phyloP scores from a whole-genome alignment of 148 eudicot genomes.

The Spergularia marina region DNA sequence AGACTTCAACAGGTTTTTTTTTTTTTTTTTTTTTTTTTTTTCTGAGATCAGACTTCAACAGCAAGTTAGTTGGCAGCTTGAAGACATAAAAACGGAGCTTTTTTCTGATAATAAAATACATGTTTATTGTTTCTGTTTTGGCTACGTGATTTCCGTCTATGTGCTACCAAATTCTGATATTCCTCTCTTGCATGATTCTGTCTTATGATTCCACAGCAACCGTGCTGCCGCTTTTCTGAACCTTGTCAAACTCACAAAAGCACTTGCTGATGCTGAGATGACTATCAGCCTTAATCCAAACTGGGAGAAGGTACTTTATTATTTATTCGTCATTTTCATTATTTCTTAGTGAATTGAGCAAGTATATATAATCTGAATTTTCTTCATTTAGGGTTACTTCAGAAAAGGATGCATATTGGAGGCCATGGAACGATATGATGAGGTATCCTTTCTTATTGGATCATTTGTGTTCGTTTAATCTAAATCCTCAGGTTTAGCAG shows the following conservation, averaged over 20 bases:
- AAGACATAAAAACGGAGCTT: background rate
- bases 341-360: background rate
- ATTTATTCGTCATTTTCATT: background rate
- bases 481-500: conserved; percentile 6
- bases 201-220: conserved; percentile 50
- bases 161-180: conserved; percentile 8
- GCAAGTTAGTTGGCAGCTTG: background rate
- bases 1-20: background rate
- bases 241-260: conserved; percentile 83
- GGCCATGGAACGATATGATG: conserved; percentile 88
- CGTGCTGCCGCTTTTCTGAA: conserved; percentile 99
- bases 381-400: conserved; percentile 74
- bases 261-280: conserved; percentile 92
- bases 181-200: conserved; percentile 6
- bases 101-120: background rate
- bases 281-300: conserved; percentile 73
- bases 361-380: conserved; percentile 8
- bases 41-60: background rate
- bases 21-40: too few species aligned
- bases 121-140: background rate
- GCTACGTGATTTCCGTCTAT: background rate
- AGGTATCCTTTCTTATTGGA: conserved; percentile 37
- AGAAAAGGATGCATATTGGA: conserved; percentile 95
- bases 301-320: conserved; percentile 83
- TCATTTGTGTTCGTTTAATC: background rate